Percentiles rank a stretch among this genome's conserved stretches.
These are phyloP conservation scores for Alnus rubra DNA, from an alignment of 306 rosid species.

Conservation along the genomic window DNA sequence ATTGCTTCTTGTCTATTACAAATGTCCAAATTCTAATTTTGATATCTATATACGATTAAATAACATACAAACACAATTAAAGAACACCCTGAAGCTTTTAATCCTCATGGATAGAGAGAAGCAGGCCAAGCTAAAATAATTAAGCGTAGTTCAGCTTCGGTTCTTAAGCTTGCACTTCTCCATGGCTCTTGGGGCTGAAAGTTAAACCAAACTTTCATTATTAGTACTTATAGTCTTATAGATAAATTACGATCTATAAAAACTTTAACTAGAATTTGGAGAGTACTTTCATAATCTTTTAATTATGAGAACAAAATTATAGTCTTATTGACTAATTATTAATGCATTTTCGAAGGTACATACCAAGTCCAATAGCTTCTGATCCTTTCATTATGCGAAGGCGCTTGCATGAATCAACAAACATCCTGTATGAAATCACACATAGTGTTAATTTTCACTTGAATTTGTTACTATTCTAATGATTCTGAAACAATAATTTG, in stretches of 20 bases:
- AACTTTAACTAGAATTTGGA: too few relatives aligned
- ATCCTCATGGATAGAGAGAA: constrained; percentile 24
- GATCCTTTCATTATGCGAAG: constrained; percentile 97
- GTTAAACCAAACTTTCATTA: neutral
- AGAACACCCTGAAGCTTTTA: constrained; percentile 33
- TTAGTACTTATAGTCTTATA: too few relatives aligned
- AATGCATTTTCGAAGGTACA: constrained; percentile 3
- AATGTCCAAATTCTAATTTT: constrained; percentile 38
- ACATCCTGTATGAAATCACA: constrained; percentile 65
- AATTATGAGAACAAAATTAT: neutral
- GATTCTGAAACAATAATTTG: neutral
- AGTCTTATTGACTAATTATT: too few relatives aligned
- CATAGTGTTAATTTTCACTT: neutral
- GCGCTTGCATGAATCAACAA: constrained; percentile 98
- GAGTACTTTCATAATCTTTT: too few relatives aligned
- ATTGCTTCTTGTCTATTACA: constrained; percentile 72
- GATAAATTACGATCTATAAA: too few relatives aligned
- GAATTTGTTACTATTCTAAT: neutral
- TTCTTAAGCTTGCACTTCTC: constrained; percentile 77
- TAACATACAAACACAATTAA: constrained; percentile 57
- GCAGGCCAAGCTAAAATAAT: neutral
- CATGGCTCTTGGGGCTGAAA: constrained; percentile 98
- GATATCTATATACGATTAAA: constrained; percentile 64
- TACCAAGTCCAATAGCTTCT: constrained; percentile 99
- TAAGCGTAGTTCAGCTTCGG: constrained; percentile 71